Percentiles rank a stretch among this genome's conserved stretches.
Conservation (phyloP, 805 yeast species). For the Ogataea siamensis region DNA sequence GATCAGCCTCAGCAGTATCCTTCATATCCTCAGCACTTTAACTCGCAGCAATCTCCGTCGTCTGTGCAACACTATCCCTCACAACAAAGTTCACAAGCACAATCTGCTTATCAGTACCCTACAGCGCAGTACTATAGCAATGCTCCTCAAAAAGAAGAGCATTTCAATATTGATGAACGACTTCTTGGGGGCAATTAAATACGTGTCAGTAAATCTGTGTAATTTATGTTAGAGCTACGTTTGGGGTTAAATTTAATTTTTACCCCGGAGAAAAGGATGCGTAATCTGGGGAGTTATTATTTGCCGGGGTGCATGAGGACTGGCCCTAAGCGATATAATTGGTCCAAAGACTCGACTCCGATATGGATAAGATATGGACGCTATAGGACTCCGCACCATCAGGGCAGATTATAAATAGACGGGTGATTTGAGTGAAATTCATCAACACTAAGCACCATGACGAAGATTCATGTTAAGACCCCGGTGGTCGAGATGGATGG, state of each 20-base stretch:
- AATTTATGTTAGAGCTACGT: too few relatives aligned
- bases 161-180: conserved; percentile 31
- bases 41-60: conserved; percentile 13
- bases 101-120: conserved; percentile 14
- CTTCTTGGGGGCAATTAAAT: conserved; percentile 23
- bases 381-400: conserved; percentile 1
- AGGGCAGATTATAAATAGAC: background rate
- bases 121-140: conserved; percentile 10
- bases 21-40: conserved; percentile 12
- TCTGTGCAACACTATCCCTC: conserved; percentile 12
- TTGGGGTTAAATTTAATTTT: too few relatives aligned
- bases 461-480: conserved; percentile 73
- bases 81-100: conserved; percentile 12
- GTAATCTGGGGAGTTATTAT: conserved; percentile 1
- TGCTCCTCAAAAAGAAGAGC: conserved; percentile 23
- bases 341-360: conserved; percentile 3
- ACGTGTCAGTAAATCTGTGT: too few relatives aligned
- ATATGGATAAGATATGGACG: conserved; percentile 1
- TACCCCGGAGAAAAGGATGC: conserved; percentile 14
- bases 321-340: background rate
- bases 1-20: conserved; percentile 17
- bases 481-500: conserved; percentile 98
- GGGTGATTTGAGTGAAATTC: background rate
- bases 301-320: background rate
- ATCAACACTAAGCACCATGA: conserved; percentile 21